phyloP scores from a whole-genome alignment of 805 yeast species.

The Monosporozyma aerobia region DNA sequence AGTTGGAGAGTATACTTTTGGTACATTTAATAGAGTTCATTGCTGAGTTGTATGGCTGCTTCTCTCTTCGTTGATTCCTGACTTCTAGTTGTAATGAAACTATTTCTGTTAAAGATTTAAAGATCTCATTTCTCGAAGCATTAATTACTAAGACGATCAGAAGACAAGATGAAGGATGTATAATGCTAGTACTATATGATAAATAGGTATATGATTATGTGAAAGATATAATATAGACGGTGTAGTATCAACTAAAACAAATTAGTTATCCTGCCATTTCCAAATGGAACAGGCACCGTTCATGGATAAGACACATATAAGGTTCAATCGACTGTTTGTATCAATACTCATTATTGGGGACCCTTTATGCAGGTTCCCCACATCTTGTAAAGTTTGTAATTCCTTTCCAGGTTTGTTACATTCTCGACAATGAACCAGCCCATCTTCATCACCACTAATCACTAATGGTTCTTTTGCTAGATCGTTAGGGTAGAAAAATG shows the following conservation, averaged over 20 bases:
- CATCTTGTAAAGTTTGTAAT: neutral
- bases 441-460: conserved; percentile 25
- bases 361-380: neutral
- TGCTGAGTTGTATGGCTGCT: neutral
- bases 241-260: conserved; percentile 10
- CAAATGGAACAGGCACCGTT: conserved; percentile 24
- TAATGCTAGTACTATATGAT: neutral
- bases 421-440: conserved; percentile 21
- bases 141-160: neutral
- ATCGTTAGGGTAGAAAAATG: neutral
- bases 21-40: neutral
- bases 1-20: neutral
- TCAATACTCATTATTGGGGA: conserved; percentile 2
- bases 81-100: neutral
- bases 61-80: neutral
- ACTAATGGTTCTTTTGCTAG: conserved; percentile 11
- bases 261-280: conserved; percentile 15
- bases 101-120: conserved; percentile 5
- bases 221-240: conserved; percentile 1
- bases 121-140: neutral
- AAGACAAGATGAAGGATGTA: neutral
- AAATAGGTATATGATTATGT: neutral
- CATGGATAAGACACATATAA: conserved; percentile 20
- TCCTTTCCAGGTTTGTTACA: neutral
- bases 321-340: conserved; percentile 1